phyloP scores from a whole-genome alignment of 176 grass and related monocot species.

The Cenchrus americanus region DNA sequence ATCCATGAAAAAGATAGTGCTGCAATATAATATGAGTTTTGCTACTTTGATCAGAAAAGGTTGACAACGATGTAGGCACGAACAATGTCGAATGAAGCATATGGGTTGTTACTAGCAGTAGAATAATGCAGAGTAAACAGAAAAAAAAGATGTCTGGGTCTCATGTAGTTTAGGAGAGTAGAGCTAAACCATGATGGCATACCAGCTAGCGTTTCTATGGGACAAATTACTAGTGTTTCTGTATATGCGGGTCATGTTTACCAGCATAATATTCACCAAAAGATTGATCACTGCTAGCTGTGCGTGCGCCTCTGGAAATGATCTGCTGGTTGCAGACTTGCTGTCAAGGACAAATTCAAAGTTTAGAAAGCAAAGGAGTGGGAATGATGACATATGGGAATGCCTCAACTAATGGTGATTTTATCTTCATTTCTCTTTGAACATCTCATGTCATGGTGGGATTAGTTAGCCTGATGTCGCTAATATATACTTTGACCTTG shows the following conservation, averaged over 20 bases:
- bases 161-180: neutral
- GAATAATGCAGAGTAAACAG: neutral
- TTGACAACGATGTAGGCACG: neutral
- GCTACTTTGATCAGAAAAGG: neutral
- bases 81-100: neutral
- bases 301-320: neutral
- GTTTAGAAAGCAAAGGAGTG: neutral
- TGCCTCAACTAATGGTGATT: neutral
- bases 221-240: neutral
- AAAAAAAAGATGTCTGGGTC: neutral
- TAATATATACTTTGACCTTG: neutral
- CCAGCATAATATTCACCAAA: no score
- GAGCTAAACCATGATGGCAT: neutral
- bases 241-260: no score
- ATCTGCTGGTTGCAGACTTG: neutral
- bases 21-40: neutral
- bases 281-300: neutral
- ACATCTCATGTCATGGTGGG: neutral
- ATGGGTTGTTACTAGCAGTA: neutral
- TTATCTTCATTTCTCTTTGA: neutral
- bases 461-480: neutral
- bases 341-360: neutral
- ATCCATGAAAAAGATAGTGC: neutral
- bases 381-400: conserved; percentile 12
- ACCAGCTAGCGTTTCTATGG: neutral